Conservation (phyloP, 2,329 filamentous ascomycete genomes). For the Davidsoniella neocaledoniae region DNA sequence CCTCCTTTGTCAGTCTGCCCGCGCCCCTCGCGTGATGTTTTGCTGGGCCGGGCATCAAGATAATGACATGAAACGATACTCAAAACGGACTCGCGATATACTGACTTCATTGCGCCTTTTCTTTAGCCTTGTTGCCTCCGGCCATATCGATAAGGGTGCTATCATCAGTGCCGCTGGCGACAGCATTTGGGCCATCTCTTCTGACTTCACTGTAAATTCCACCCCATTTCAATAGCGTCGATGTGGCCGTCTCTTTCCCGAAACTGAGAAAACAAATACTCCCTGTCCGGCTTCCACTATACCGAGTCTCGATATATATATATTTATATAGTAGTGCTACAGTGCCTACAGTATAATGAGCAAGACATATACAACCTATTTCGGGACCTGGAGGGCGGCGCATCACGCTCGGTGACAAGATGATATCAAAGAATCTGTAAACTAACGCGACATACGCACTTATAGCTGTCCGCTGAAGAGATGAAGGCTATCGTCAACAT, state of each 20-base stretch:
- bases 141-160: constrained; percentile 67
- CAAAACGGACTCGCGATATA: constrained; percentile 5
- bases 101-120: constrained; percentile 11
- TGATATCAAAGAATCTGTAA: background rate
- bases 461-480: constrained; percentile 27
- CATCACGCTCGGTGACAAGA: too few species aligned
- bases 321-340: too few species aligned
- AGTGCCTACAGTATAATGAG: too few species aligned
- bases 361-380: too few species aligned
- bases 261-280: background rate
- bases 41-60: background rate
- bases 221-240: background rate
- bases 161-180: constrained; percentile 70
- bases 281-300: background rate
- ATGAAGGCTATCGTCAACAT: constrained; percentile 40
- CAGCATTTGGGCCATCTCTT: constrained; percentile 58
- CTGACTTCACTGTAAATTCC: constrained; percentile 53
- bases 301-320: too few species aligned
- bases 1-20: constrained; percentile 1
- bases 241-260: background rate
- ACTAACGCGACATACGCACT: background rate
- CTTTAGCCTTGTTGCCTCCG: constrained; percentile 58
- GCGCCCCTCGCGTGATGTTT: background rate
- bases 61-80: constrained; percentile 13
- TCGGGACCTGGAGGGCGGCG: too few species aligned